Conservation (phyloP, 441 rosid species). For the Bocquillonia castaneifolia region DNA sequence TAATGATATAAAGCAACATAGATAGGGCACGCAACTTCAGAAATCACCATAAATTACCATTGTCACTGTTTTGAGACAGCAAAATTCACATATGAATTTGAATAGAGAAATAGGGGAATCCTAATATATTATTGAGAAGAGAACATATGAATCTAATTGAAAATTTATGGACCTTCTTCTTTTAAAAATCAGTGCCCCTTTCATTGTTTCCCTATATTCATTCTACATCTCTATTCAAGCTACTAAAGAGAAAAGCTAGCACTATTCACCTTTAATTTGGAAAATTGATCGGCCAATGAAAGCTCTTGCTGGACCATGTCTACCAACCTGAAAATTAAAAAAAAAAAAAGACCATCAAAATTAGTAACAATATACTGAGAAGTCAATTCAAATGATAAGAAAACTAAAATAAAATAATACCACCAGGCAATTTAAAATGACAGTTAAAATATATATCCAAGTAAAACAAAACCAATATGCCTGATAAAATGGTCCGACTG, state of each 20-base stretch:
- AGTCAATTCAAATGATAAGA: neutral
- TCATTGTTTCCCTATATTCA: neutral
- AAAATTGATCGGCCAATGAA: constrained; percentile 86
- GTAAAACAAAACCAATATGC: constrained; percentile 6
- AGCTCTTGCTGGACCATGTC: constrained; percentile 91
- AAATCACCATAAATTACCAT: neutral
- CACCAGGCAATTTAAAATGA: neutral
- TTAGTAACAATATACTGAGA: neutral
- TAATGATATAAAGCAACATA: neutral
- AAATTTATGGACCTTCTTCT: too few relatives aligned
- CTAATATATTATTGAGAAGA: neutral
- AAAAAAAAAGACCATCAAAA: constrained; percentile 8
- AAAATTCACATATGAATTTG: too few relatives aligned
- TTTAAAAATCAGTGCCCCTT: neutral
- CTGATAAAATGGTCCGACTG: constrained; percentile 1
- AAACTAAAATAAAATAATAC: neutral
- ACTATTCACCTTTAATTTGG: constrained; percentile 70
- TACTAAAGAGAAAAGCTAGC: constrained; percentile 11
- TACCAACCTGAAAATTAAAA: constrained; percentile 64
- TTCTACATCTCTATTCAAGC: neutral
- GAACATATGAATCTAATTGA: neutral
- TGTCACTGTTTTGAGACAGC: neutral
- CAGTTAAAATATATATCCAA: neutral
- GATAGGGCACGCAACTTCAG: neutral
- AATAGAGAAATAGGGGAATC: too few relatives aligned